phyloP scores from a whole-genome alignment of 2,329 filamentous ascomycete species.

The Penicillium sclerotiorum region DNA sequence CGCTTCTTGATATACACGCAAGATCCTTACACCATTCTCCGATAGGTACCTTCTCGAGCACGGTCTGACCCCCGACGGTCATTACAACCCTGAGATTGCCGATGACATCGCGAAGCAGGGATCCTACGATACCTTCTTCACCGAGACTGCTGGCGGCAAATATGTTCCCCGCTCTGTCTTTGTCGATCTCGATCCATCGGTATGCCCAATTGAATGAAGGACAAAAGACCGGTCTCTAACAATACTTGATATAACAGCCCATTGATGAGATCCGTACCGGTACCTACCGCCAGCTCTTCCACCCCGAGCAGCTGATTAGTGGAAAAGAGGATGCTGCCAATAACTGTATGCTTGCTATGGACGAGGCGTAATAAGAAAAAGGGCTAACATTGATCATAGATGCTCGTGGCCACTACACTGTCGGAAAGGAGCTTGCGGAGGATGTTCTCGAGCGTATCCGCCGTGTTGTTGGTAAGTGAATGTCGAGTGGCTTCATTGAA shows the following conservation, averaged over 20 bases:
- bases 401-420: slow-evolving; percentile 69
- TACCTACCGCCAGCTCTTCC: slow-evolving; percentile 64
- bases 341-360: slow-evolving; percentile 55
- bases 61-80: slow-evolving; percentile 63
- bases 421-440: slow-evolving; percentile 68
- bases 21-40: slow-evolving; percentile 5
- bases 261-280: slow-evolving; percentile 70
- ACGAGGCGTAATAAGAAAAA: not conserved
- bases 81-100: slow-evolving; percentile 57
- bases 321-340: slow-evolving; percentile 71
- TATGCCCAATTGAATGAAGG: too few relatives aligned
- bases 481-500: slow-evolving; percentile 13
- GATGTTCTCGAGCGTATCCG: slow-evolving; percentile 66
- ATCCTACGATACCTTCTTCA: slow-evolving; percentile 68
- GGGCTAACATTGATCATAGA: slow-evolving; percentile 46
- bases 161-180: slow-evolving; percentile 70
- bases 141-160: slow-evolving; percentile 65
- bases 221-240: too few relatives aligned
- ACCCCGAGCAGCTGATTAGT: slow-evolving; percentile 67
- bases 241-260: too few relatives aligned
- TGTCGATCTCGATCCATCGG: slow-evolving; percentile 66
- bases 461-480: slow-evolving; percentile 59
- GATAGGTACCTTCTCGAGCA: slow-evolving; percentile 67
- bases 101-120: slow-evolving; percentile 57
- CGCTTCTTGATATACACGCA: slow-evolving; percentile 22